Percentiles rank a stretch among this genome's conserved stretches.
phyloP scores from a whole-genome alignment of 345 rosid genomes.

The Conringia planisiliqua region DNA sequence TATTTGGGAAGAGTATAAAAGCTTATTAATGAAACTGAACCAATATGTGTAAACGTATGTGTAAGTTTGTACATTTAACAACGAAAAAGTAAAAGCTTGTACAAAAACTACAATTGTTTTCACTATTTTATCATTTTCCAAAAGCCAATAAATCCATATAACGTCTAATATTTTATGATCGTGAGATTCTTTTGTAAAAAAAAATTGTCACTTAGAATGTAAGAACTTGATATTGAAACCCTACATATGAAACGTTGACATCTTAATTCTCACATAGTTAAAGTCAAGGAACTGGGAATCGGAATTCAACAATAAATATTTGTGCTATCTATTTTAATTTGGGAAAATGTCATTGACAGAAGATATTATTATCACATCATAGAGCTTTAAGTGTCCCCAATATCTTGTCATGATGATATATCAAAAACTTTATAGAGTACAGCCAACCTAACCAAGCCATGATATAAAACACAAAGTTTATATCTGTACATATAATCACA shows the following conservation, averaged over 20 bases:
- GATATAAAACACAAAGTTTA: slow-evolving; percentile 12
- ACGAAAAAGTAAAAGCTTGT: not conserved
- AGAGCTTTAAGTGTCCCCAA: slow-evolving; percentile 25
- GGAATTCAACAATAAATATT: not conserved
- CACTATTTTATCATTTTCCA: not conserved
- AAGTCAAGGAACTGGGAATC: not conserved
- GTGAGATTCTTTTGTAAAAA: not conserved
- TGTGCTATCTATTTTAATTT: not conserved
- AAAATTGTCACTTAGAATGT: not conserved
- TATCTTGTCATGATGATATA: slow-evolving; percentile 23
- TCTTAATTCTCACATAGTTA: not conserved
- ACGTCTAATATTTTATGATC: not conserved
- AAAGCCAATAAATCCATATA: not conserved
- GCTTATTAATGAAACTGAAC: not conserved
- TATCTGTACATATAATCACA: not conserved
- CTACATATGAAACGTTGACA: not conserved
- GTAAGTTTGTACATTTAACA: not conserved
- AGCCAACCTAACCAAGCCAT: slow-evolving; percentile 31
- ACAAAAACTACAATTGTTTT: not conserved
- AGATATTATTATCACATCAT: slow-evolving; percentile 32
- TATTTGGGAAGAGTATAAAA: not conserved
- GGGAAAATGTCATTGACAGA: not conserved
- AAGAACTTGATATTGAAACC: not conserved
- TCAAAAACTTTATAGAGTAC: slow-evolving; percentile 33
- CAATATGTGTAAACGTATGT: not conserved